Evolutionary conservation across 2,329 filamentous ascomycete genomes (phyloP), one percentile per base, ranked within the genome.

Genomic region (Pleoardoris graminearum): DNA sequence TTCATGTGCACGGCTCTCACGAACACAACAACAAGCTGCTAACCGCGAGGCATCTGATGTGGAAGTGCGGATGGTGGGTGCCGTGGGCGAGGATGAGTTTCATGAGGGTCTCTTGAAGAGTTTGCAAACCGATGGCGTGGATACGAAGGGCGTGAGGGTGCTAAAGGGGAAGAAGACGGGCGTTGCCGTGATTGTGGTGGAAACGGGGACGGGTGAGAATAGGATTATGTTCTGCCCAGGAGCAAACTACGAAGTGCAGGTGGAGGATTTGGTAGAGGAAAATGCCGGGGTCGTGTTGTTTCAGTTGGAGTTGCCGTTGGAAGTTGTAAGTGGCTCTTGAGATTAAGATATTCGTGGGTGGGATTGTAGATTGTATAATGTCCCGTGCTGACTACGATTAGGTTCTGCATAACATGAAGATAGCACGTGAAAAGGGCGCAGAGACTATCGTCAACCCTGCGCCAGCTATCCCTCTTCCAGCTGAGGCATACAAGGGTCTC

Each of bases 371-470:
- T 29, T 22, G n/a, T n/a, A n/a, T n/a, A n/a, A n/a, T n/a, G n/a
- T n/a, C n/a, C n/a, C n/a, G n/a, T 30, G 17, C 32, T 38, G 11
- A 50, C 8, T 21, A 2, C 3, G 33, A 10, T 10, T 35, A 73
- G 70, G 69, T 72, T 0, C 44, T 73, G 30, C 61, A 71, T 45
- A 73, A 74, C 39, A 74, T 74, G 67, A 71, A 67, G 46, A 50
- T 58, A 8, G 70, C 71, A 29, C 59, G 64, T 17, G 55, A 67
- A 42, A 70, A 69, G 50, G 68, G 67, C 2, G 66, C 71, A 0
- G 62, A 75, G 53, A 87, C 93, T 2, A 81, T 97, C 44, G 81
- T 96, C 58, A 97, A 97, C 72, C 91, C 92, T 14, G 92, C 92
- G 3, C 78, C 78, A 1, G 91, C 91, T 3, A 81, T 86, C 38